phyloP scores from a whole-genome alignment of 352 stramenopile species.

The Phytophthora sp. region DNA sequence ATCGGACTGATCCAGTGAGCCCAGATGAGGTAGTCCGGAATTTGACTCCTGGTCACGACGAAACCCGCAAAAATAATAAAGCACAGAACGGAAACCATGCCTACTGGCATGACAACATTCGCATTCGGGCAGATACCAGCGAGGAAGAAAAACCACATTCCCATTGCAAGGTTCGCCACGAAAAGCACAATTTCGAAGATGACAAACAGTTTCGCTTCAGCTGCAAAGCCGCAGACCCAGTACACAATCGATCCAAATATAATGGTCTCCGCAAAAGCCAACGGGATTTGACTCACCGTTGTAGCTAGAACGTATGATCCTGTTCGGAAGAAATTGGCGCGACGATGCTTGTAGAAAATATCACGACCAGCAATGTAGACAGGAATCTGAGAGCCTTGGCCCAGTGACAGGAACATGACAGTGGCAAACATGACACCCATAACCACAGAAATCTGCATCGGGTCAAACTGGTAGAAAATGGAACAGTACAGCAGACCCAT shows the following conservation, averaged over 20 bases:
- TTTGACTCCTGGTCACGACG: conserved; percentile 9
- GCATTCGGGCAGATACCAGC: conserved; percentile 9
- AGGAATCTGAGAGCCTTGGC: conserved; percentile 12
- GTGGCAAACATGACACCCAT: conserved; percentile 20
- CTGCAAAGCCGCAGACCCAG: conserved; percentile 9
- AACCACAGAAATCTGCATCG: conserved; percentile 20
- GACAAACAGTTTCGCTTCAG: conserved; percentile 9
- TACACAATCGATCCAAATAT: conserved; percentile 18
- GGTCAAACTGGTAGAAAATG: conserved; percentile 25
- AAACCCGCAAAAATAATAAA: conserved; percentile 41
- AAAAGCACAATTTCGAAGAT: conserved; percentile 17
- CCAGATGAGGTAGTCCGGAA: conserved; percentile 49
- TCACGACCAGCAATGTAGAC: conserved; percentile 14
- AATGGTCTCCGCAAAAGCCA: conserved; percentile 8
- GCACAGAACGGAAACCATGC: conserved; percentile 14
- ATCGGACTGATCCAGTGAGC: conserved; percentile 58
- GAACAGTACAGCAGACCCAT: conserved; percentile 44
- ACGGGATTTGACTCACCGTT: conserved; percentile 14
- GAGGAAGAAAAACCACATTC: conserved; percentile 16
- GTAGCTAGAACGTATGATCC: conserved; percentile 10
- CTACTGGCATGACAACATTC: conserved; percentile 9
- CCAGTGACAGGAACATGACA: conserved; percentile 20
- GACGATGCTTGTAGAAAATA: conserved; percentile 18
- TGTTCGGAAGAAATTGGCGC: conserved; percentile 14
- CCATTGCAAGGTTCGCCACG: conserved; percentile 10